Evolutionary conservation across 1,284 basidiomycete species (phyloP), one percentile per base, ranked within the genome.

Genomic region (Termitomyces sp.): DNA sequence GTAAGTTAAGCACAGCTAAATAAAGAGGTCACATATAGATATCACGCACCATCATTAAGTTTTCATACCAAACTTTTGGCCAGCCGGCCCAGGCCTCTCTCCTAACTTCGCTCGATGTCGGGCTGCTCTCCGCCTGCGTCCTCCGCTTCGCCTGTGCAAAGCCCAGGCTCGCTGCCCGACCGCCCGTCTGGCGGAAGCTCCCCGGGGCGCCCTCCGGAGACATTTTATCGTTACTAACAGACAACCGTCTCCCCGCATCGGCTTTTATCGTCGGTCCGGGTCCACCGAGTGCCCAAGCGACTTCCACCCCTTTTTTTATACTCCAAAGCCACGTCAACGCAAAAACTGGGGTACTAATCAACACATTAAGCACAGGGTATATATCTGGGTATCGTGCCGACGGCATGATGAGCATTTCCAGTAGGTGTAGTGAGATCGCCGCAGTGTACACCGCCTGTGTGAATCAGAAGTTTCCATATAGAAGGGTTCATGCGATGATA

Each of bases 381-480:
- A 97, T 69, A 67, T 97, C 92, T 0, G 94, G 94, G 62, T 93
- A 90, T 58, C 88, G 83, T 7, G 77, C 63, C 2, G 89, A 89
- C 17, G 91, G 82, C 1, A 74, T 54, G 36, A 89, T 53, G 7
- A 86, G 30, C 17, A 82, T 51, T 66, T 96, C 92, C 13, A 85
- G 64, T 8, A 81, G 2, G 63, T 95, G 92, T 6, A 94, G 68
- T 0, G 68, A 47, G 1, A 78, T 26, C 42, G 84, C 83, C 1
- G 78, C 74, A 0, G 70, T 54, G 65, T 94, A 90, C 42, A 81
- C 74, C n/a, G 66, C 65, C 89, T 92, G 53, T 30, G n/a, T 41
- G 31, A 51, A 30, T 30, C 30, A 49, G 24, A 39, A 43, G 21
- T 12, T 21, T 44, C 50, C 5, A 24, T 24, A 24, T n/a, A 39